phyloP scores from a whole-genome alignment of 2,329 filamentous ascomycete species.

The Pseudocercospora pini-densiflorae region DNA sequence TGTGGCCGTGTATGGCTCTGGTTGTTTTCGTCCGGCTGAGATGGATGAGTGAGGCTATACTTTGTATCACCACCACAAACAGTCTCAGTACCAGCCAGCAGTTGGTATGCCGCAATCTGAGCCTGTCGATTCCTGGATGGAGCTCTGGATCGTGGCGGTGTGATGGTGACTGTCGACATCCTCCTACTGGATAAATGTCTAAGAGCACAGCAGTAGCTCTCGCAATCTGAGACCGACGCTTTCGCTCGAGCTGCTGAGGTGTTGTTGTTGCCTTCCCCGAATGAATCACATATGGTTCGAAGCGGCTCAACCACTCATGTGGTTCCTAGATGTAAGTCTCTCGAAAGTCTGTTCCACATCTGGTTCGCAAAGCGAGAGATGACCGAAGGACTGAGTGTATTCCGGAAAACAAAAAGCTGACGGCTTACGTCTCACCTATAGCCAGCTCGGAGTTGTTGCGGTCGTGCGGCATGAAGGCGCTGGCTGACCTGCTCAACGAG shows the following conservation, averaged over 20 bases:
- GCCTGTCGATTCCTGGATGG: neutral
- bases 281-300: neutral
- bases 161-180: neutral
- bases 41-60: neutral
- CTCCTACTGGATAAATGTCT: neutral
- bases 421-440: conserved; percentile 1
- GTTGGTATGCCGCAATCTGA: neutral
- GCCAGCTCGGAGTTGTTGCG: neutral
- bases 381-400: neutral
- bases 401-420: neutral
- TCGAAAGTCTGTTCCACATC: neutral
- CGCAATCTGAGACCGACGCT: neutral
- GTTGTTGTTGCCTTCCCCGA: neutral
- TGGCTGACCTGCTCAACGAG: neutral
- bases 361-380: neutral
- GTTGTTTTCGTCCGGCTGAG: neutral
- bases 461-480: neutral
- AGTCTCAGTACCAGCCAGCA: neutral
- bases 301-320: neutral
- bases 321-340: neutral
- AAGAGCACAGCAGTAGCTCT: neutral
- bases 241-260: neutral
- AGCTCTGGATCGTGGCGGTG: neutral
- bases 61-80: neutral
- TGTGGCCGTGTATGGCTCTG: neutral